A percentile compares a stretch with the other conserved stretches of the same genome.
These are phyloP conservation scores for Exserohilum turcica DNA, from an alignment of 2,329 filamentous ascomycete genomes.

Conservation along the genomic window DNA sequence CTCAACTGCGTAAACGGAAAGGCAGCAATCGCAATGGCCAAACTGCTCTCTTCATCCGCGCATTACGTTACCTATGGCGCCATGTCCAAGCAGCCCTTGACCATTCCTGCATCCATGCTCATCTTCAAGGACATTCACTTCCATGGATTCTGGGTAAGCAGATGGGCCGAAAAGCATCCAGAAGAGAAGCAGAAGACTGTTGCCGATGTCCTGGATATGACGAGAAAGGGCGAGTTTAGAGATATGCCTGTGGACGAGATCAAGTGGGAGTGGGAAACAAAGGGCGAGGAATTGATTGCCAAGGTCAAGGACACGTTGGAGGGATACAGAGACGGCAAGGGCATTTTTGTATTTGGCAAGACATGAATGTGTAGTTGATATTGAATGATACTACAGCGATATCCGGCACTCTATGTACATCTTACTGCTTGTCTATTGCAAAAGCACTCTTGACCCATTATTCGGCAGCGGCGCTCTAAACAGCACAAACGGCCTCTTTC, in stretches of 20 bases:
- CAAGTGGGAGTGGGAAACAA: slow-evolving; percentile 81
- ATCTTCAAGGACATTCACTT: slow-evolving; percentile 94
- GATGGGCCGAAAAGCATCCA: slow-evolving; percentile 79
- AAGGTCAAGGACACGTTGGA: slow-evolving; percentile 82
- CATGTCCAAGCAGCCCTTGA: slow-evolving; percentile 87
- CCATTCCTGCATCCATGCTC: slow-evolving; percentile 78
- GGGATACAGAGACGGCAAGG: slow-evolving; percentile 86
- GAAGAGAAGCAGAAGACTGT: slow-evolving; percentile 78
- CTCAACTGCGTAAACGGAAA: slow-evolving; percentile 95
- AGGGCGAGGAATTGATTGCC: slow-evolving; percentile 68
- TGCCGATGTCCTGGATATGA: slow-evolving; percentile 80
- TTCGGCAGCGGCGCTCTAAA: slow-evolving; percentile 51
- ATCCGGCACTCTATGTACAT: too few species aligned
- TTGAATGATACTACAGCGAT: neutral
- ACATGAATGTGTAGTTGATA: slow-evolving; percentile 25
- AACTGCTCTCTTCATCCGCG: slow-evolving; percentile 68
- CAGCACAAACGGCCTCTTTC: slow-evolving; percentile 52
- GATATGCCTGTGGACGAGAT: slow-evolving; percentile 84
- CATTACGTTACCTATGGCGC: slow-evolving; percentile 93
- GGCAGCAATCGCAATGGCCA: slow-evolving; percentile 77
- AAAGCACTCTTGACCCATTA: slow-evolving; percentile 49
- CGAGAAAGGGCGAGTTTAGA: slow-evolving; percentile 75
- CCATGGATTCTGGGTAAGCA: slow-evolving; percentile 92
- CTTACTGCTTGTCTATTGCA: slow-evolving; percentile 16
- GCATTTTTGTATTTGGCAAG: slow-evolving; percentile 78